Evolutionary conservation across 345 rosid species (phyloP).

Genomic region (Dipteronia sinensis): DNA sequence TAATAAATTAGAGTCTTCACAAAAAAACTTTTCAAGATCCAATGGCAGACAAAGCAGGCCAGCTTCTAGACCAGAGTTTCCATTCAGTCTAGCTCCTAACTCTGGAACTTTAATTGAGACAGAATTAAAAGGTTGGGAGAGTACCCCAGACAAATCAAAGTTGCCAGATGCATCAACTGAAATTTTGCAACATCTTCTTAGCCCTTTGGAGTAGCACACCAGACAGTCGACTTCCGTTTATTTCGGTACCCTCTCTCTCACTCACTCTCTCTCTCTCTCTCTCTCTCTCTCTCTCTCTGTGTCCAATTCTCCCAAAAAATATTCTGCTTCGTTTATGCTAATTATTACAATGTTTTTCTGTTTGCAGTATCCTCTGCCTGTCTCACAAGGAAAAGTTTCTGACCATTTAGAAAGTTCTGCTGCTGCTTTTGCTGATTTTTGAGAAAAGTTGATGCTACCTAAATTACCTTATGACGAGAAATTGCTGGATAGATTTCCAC

Average conservation of each 20-base stretch:
- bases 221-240: constrained; percentile 60
- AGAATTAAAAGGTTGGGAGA: constrained; percentile 54
- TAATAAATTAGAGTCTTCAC: constrained; percentile 51
- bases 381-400: constrained; percentile 52
- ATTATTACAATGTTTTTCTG: constrained; percentile 24
- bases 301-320: not conserved
- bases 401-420: constrained; percentile 52
- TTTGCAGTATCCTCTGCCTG: constrained; percentile 61
- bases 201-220: constrained; percentile 32
- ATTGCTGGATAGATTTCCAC: constrained; percentile 61
- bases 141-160: constrained; percentile 45
- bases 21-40: constrained; percentile 62
- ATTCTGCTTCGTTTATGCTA: constrained; percentile 1
- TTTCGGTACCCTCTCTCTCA: constrained; percentile 45
- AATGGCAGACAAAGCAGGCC: constrained; percentile 59
- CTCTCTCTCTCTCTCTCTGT: not conserved
- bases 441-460: constrained; percentile 67
- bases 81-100: constrained; percentile 71
- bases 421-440: constrained; percentile 69
- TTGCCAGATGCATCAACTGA: constrained; percentile 58
- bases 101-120: constrained; percentile 50
- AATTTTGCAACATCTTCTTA: constrained; percentile 43
- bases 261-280: not conserved
- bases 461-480: constrained; percentile 77
- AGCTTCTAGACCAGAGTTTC: constrained; percentile 70